These are phyloP conservation scores for Cutaneotrichosporon curvatum DNA, from an alignment of 1,284 basidiomycete species.

Conservation along the genomic window DNA sequence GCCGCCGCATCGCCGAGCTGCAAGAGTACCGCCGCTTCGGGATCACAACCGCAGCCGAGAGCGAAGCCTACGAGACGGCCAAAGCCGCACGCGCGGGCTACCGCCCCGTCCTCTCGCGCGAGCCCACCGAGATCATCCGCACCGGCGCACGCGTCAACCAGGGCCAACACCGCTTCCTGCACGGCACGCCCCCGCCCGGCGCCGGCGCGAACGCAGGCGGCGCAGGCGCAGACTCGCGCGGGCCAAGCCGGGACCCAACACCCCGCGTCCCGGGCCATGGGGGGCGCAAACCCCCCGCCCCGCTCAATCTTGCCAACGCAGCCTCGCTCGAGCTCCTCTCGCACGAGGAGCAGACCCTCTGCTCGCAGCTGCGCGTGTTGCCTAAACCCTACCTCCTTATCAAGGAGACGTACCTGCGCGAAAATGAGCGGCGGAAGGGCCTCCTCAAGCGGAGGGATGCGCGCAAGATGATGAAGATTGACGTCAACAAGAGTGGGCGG, in stretches of 20 bases:
- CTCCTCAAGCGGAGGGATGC: conserved; percentile 77
- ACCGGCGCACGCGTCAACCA: conserved; percentile 38
- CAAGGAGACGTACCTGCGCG: conserved; percentile 83
- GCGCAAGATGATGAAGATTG: conserved; percentile 76
- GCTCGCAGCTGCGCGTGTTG: conserved; percentile 75
- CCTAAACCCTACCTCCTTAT: conserved; percentile 87
- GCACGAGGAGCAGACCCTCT: conserved; percentile 76
- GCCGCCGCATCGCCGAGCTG: conserved; percentile 78
- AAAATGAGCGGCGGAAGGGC: conserved; percentile 81
- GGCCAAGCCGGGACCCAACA: conserved; percentile 27
- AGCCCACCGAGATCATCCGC: conserved; percentile 29
- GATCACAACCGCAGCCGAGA: conserved; percentile 71
- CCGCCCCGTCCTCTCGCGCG: conserved; percentile 30
- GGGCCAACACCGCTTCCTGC: conserved; percentile 40
- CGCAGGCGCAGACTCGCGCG: conserved; percentile 17
- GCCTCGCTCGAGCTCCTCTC: conserved; percentile 80
- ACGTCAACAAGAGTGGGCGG: conserved; percentile 80
- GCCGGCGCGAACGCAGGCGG: too few relatives aligned
- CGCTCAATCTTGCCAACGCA: conserved; percentile 78
- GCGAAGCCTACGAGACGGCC: conserved; percentile 77
- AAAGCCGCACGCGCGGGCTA: conserved; percentile 51
- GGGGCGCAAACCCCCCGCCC: conserved; percentile 44
- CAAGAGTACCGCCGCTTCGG: conserved; percentile 82
- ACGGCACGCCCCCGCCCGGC: conserved; percentile 20
- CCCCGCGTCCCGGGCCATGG: conserved; percentile 22